Base-by-base conservation (phyloP, 306 rosid species). In the Crotalaria pallida region DNA sequence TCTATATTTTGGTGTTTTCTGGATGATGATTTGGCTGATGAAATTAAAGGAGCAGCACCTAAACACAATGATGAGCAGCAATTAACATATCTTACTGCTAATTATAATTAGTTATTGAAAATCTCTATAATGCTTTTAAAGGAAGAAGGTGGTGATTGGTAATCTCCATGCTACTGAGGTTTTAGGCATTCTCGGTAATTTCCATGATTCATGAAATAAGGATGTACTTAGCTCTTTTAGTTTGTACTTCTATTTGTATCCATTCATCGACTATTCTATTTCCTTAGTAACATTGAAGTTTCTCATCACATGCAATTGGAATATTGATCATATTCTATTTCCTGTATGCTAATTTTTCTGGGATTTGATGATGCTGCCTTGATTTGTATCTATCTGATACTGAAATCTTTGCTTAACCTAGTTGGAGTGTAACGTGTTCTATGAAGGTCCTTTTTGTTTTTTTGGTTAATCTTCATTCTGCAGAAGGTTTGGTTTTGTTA, bases 11-110 rank as follows among this genome's bases (percentile, higher is more conserved):
- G 50, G 44, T 72, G n/a, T 59, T 72, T 27, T 58, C 89, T 91
- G 99, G 99, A 94, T 80, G 97, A 94, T 21, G 97, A 89, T 17
- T 91, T 87, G 0, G 98, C 31, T 27, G 5, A 91, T 73, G 99
- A 94, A 79, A 91, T 91, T 60, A 91, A 94, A 87, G 96, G 87
- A 83, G 92, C 93, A 1, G 85, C 92, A 49, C 84, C 97, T 49
- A 94, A 94, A 78, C 58, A 58, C 0, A 83, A 75, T 7, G 82
- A 74, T 0, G 95, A 92, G 49, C 85, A 87, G 69, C 82, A 84
- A 81, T 77, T 80, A 83, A 78, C 58, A 34, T 43, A 69, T 5
- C 27, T 52, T 76, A 24, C 78, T 64, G 58, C 80, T 27, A 27
- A 27, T 3, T 27, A 6, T 56, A 65, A 43, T 85, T 82, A 85